Conservation (phyloP, 2,329 filamentous ascomycete genomes). For the Colletotrichum viniferum region DNA sequence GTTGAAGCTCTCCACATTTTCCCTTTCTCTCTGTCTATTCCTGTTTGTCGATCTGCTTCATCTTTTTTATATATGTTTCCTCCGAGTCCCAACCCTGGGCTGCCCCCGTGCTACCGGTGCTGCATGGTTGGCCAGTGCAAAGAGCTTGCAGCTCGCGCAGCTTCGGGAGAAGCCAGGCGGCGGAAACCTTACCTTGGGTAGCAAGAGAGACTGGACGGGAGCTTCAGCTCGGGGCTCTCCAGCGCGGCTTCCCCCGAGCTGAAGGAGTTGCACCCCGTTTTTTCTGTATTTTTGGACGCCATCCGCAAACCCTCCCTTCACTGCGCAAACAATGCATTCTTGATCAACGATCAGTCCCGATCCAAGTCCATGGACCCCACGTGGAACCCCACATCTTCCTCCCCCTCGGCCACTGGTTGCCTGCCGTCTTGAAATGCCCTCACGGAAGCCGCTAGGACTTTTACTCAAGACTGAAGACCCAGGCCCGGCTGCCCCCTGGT, state of each 20-base stretch:
- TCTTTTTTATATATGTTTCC: background rate
- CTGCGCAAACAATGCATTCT: constrained; percentile 7
- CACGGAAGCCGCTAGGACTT: background rate
- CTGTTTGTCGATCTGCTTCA: background rate
- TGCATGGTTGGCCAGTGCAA: background rate
- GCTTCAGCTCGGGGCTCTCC: background rate
- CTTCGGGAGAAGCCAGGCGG: background rate
- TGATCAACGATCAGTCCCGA: background rate
- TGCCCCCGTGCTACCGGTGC: background rate
- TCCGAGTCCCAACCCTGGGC: background rate
- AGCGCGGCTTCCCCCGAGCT: background rate
- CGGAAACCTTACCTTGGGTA: too few species aligned
- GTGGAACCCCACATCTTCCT: constrained; percentile 4
- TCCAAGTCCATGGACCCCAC: background rate
- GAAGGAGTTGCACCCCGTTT: background rate
- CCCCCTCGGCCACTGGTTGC: background rate
- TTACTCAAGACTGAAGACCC: background rate
- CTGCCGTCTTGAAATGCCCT: background rate
- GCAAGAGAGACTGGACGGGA: background rate
- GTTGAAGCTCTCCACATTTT: constrained; percentile 1
- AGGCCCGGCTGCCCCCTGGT: background rate
- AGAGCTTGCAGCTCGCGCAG: background rate
- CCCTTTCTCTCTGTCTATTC: background rate
- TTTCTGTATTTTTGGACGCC: background rate
- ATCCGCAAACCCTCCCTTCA: background rate